Percentiles rank a stretch among this genome's conserved stretches.
These are phyloP conservation scores for Mallotus repandus DNA, from an alignment of 441 rosid species.

Conservation along the genomic window DNA sequence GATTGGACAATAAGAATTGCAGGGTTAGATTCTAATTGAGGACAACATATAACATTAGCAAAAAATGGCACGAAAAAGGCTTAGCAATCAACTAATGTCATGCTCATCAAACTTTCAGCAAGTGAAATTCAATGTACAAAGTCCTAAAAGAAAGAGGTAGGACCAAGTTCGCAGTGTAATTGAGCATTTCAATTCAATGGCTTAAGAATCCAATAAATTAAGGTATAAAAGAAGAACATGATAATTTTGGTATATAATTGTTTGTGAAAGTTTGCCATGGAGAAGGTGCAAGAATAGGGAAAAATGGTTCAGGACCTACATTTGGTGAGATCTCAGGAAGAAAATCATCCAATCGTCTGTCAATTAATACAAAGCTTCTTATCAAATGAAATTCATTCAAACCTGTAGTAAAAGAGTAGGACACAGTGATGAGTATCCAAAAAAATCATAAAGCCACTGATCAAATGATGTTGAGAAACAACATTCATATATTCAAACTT, in stretches of 20 bases:
- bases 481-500: too few species aligned
- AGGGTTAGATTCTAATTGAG: slow-evolving; percentile 75
- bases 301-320: slow-evolving; percentile 74
- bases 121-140: slow-evolving; percentile 70
- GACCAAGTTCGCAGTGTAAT: slow-evolving; percentile 9
- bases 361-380: slow-evolving; percentile 24
- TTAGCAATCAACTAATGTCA: slow-evolving; percentile 76
- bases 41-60: slow-evolving; percentile 94
- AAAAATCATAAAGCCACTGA: not conserved
- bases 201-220: slow-evolving; percentile 6
- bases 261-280: slow-evolving; percentile 73
- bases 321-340: slow-evolving; percentile 67
- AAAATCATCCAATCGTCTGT: slow-evolving; percentile 28
- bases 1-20: slow-evolving; percentile 73
- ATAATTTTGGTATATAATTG: slow-evolving; percentile 63
- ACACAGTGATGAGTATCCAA: slow-evolving; percentile 11
- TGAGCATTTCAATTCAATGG: slow-evolving; percentile 12
- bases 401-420: slow-evolving; percentile 42
- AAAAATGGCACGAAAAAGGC: slow-evolving; percentile 70
- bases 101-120: slow-evolving; percentile 64
- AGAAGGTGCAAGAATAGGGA: slow-evolving; percentile 82
- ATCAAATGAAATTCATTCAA: slow-evolving; percentile 33
- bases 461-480: slow-evolving; percentile 2
- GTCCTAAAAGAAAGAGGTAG: slow-evolving; percentile 44
- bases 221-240: slow-evolving; percentile 45